phyloP scores from a whole-genome alignment of 202 grass and related monocot genomes.

The Schoenoplectus tabernaemontani region DNA sequence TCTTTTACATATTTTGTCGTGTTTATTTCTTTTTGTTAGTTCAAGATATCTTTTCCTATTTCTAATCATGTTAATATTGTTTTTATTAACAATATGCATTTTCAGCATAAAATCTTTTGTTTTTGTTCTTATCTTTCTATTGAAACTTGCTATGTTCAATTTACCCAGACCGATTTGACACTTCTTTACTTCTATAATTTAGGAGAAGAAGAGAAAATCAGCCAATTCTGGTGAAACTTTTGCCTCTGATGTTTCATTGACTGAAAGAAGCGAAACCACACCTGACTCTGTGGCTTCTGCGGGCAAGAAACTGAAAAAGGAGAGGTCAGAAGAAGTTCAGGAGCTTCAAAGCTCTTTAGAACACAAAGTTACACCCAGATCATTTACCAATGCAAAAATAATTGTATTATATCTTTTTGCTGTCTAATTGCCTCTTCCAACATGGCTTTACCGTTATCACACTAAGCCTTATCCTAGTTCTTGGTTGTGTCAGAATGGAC shows the following conservation, averaged over 20 bases:
- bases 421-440: not conserved
- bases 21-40: not conserved
- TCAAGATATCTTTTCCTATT: not conserved
- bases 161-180: not conserved
- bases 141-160: not conserved
- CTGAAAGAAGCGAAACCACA: constrained; percentile 1
- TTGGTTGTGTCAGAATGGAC: not conserved
- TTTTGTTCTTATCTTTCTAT: not conserved
- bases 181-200: constrained; percentile 4
- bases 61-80: not conserved
- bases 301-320: constrained; percentile 6
- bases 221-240: not conserved
- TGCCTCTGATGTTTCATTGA: not conserved
- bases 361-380: not conserved
- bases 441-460: not conserved
- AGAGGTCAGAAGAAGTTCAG: not conserved
- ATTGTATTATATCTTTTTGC: not conserved
- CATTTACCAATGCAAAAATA: not conserved
- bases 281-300: not conserved
- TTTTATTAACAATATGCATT: not conserved
- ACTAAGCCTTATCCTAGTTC: not conserved
- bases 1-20: not conserved
- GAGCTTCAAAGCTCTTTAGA: not conserved
- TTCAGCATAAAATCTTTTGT: not conserved
- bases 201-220: constrained; percentile 11